phyloP scores from a whole-genome alignment of 2,329 filamentous ascomycete genomes.

The Aulographum hederae region DNA sequence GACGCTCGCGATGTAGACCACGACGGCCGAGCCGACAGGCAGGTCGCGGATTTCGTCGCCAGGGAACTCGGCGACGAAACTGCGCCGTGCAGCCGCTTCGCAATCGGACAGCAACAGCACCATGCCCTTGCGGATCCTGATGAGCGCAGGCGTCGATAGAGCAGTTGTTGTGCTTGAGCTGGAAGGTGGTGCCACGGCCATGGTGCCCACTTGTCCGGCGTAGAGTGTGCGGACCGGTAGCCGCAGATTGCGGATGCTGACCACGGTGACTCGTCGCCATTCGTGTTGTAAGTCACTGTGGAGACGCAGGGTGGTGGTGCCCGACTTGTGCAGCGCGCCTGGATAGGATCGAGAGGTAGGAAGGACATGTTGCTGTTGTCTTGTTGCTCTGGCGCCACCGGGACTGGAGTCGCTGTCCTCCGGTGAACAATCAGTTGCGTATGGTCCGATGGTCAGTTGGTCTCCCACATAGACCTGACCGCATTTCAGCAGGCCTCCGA shows the following conservation, averaged over 20 bases:
- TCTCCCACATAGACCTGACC: conserved; percentile 65
- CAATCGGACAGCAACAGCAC: conserved; percentile 30
- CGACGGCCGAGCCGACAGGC: conserved; percentile 49
- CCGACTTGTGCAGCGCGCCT: conserved; percentile 19
- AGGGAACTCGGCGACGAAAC: conserved; percentile 47
- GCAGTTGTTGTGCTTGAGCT: no score
- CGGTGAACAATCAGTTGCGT: not conserved
- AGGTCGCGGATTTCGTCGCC: conserved; percentile 25
- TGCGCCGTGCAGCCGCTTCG: conserved; percentile 32
- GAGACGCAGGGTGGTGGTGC: not conserved
- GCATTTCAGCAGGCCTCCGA: conserved; percentile 70
- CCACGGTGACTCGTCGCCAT: conserved; percentile 41
- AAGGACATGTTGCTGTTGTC: no score
- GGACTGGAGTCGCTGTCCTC: not conserved
- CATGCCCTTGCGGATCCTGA: conserved; percentile 56
- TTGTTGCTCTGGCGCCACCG: not conserved
- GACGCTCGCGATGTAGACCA: conserved; percentile 77
- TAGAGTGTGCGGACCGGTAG: conserved; percentile 61
- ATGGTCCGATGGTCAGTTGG: conserved; percentile 62
- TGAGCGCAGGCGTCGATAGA: conserved; percentile 13
- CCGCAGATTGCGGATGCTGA: conserved; percentile 75
- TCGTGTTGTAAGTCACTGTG: conserved; percentile 1
- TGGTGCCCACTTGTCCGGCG: conserved; percentile 72
- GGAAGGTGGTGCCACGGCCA: conserved; percentile 52
- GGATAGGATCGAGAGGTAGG: conserved; percentile 28